Evolutionary conservation across 768 basidiomycete genomes (phyloP).

Genomic region (Termitomyces sp.): DNA sequence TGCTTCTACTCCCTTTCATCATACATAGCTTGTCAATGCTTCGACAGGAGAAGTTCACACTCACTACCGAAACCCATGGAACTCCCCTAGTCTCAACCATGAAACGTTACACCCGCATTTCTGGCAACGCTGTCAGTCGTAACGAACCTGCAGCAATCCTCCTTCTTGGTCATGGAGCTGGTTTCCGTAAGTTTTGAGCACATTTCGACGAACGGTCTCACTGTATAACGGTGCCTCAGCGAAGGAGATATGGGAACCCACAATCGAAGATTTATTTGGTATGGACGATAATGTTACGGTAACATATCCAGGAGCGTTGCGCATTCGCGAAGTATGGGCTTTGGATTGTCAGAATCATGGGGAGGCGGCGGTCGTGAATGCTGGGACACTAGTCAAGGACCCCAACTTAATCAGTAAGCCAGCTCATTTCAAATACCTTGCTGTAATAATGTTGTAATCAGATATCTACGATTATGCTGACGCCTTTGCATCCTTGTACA

Average conservation of each 20-base stretch:
- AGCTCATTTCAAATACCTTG: not conserved
- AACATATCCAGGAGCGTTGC: not conserved
- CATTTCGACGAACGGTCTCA: not conserved
- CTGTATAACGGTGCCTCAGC: constrained; percentile 17
- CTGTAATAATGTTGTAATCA: not conserved
- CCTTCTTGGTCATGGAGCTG: constrained; percentile 27
- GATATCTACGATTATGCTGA: constrained; percentile 31
- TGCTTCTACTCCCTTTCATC: too few species aligned
- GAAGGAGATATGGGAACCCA: constrained; percentile 41
- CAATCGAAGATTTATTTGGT: constrained; percentile 28
- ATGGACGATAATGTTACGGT: constrained; percentile 16
- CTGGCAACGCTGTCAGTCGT: not conserved
- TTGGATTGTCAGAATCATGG: constrained; percentile 39
- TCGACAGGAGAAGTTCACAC: constrained; percentile 25
- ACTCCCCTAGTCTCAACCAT: constrained; percentile 24
- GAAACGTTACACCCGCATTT: constrained; percentile 24
- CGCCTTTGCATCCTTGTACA: constrained; percentile 24
- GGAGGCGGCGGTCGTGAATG: constrained; percentile 33
- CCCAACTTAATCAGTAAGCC: constrained; percentile 19
- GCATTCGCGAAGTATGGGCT: constrained; percentile 33
- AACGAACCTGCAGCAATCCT: constrained; percentile 21
- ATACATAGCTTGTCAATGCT: not conserved
- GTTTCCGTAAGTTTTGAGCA: constrained; percentile 24
- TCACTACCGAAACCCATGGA: constrained; percentile 27
- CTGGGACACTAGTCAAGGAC: constrained; percentile 19